Conservation (phyloP, 2,329 filamentous ascomycete genomes). For the Aureobasidium uvarum region DNA sequence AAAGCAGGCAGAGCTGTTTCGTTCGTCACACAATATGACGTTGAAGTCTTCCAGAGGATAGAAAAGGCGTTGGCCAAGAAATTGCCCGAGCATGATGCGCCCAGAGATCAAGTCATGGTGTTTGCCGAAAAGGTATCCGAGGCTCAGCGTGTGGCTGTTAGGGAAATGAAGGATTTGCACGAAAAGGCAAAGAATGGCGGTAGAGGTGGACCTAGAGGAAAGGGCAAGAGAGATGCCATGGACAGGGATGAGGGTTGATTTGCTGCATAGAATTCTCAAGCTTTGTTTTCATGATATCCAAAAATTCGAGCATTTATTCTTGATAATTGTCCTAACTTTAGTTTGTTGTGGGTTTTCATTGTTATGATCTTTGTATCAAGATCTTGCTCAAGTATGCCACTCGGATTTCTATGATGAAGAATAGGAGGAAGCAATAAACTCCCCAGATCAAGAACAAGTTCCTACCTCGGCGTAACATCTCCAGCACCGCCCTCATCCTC, state of each 20-base stretch:
- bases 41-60: conserved; percentile 76
- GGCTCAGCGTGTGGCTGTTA: conserved; percentile 74
- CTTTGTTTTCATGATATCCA: background rate
- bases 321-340: background rate
- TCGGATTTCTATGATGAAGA: too few relatives aligned
- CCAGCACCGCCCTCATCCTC: conserved; percentile 32
- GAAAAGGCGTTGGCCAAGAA: conserved; percentile 79
- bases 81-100: conserved; percentile 64
- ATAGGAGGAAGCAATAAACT: background rate
- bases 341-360: background rate
- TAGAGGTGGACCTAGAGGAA: conserved; percentile 51
- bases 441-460: background rate
- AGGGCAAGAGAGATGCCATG: conserved; percentile 62
- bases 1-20: conserved; percentile 79
- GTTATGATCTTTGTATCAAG: background rate
- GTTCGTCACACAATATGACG: conserved; percentile 66
- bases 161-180: conserved; percentile 76
- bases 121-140: conserved; percentile 76
- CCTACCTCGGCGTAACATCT: background rate
- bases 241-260: conserved; percentile 66
- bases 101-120: conserved; percentile 82
- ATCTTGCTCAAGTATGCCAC: too few relatives aligned
- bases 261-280: background rate
- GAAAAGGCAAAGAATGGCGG: conserved; percentile 61
- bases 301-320: background rate